A percentile compares a stretch with the other conserved stretches of the same genome.
These are phyloP conservation scores for Marchantia polymorpha DNA, from an alignment of 225 moss, liverwort and hornwort species.

Conservation along the genomic window DNA sequence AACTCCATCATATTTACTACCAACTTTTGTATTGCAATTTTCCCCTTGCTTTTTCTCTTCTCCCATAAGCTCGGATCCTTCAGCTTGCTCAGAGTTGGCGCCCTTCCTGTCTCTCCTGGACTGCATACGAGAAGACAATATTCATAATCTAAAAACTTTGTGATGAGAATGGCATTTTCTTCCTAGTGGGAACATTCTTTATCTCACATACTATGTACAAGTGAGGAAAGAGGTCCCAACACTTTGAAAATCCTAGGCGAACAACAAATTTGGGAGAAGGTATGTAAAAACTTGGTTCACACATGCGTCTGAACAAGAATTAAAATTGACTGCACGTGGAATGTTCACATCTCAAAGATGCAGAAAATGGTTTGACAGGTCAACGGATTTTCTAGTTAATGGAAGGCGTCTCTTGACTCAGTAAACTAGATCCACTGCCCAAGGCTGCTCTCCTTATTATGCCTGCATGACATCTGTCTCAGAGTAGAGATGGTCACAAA, in stretches of 20 bases:
- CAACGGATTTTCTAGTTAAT: background rate
- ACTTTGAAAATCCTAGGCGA: background rate
- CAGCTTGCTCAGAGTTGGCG: constrained; percentile 76
- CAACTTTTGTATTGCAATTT: constrained; percentile 86
- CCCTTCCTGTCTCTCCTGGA: constrained; percentile 67
- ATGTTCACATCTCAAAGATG: background rate
- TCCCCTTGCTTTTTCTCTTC: constrained; percentile 82
- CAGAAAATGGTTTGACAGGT: background rate
- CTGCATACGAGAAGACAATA: constrained; percentile 16
- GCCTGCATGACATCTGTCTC: background rate
- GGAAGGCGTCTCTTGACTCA: background rate
- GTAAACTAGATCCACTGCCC: background rate
- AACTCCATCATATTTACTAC: constrained; percentile 99
- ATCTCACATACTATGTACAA: background rate
- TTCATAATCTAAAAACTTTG: background rate
- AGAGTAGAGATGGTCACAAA: no score
- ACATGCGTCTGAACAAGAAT: background rate
- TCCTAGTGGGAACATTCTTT: background rate
- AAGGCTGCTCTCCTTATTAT: background rate
- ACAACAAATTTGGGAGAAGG: no score
- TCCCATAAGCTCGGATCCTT: constrained; percentile 77
- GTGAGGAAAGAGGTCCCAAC: background rate
- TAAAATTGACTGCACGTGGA: background rate
- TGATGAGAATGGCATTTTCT: no score
- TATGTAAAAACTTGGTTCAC: background rate